Percentiles rank a stretch among this genome's conserved stretches.
Conservation (phyloP, 805 yeast genomes). For the Yamadazyma sp. region DNA sequence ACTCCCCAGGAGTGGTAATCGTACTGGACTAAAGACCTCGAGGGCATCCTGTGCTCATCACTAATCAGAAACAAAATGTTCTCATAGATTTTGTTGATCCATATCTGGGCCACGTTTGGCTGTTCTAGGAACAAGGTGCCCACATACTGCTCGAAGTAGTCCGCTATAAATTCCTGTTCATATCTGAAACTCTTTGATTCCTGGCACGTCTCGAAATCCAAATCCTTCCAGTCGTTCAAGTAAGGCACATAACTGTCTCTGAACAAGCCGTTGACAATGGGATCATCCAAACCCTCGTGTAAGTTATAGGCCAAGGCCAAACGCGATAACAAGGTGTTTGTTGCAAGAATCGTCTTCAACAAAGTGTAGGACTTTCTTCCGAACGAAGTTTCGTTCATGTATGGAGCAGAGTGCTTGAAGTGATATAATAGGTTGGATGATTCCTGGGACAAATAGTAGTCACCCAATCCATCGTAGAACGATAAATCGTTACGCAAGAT, state of each 20-base stretch:
- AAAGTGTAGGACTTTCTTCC: slow-evolving; percentile 27
- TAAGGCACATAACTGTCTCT: slow-evolving; percentile 29
- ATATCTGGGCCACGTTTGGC: slow-evolving; percentile 35
- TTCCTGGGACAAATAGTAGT: slow-evolving; percentile 38
- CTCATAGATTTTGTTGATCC: slow-evolving; percentile 32
- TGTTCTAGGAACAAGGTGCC: slow-evolving; percentile 41
- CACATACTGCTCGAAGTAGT: slow-evolving; percentile 43
- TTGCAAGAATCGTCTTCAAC: slow-evolving; percentile 33
- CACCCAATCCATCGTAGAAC: slow-evolving; percentile 43
- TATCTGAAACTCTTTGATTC: slow-evolving; percentile 19
- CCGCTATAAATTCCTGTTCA: slow-evolving; percentile 44
- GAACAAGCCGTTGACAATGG: slow-evolving; percentile 22
- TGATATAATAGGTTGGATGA: slow-evolving; percentile 34
- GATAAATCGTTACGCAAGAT: slow-evolving; percentile 35
- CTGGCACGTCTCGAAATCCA: slow-evolving; percentile 13
- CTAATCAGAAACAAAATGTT: slow-evolving; percentile 30
- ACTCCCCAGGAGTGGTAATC: slow-evolving; percentile 23
- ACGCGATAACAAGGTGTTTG: slow-evolving; percentile 38
- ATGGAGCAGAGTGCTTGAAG: slow-evolving; percentile 21
- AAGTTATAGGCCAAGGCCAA: slow-evolving; percentile 36
- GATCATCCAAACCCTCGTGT: slow-evolving; percentile 35
- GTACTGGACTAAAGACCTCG: slow-evolving; percentile 13
- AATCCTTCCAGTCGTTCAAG: slow-evolving; percentile 17
- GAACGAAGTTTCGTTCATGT: slow-evolving; percentile 18
- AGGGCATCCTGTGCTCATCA: slow-evolving; percentile 16